phyloP scores from a whole-genome alignment of 768 basidiomycete species.

The Lactifluus piperatus region DNA sequence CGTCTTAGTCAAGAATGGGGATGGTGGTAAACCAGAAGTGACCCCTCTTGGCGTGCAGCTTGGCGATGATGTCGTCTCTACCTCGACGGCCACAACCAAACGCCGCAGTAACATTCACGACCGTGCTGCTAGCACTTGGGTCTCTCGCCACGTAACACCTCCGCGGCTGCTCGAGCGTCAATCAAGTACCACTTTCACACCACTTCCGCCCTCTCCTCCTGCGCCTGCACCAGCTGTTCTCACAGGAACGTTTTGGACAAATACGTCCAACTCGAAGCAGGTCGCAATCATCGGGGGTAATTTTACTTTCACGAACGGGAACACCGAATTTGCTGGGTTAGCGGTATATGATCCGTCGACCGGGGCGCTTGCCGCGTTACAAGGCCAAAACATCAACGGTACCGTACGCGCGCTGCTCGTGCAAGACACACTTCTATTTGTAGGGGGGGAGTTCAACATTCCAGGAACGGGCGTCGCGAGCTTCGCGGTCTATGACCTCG shows the following conservation, averaged over 20 bases:
- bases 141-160: conserved; percentile 36
- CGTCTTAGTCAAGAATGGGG: conserved; percentile 65
- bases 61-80: conserved; percentile 28
- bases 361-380: conserved; percentile 42
- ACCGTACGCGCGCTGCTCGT: conserved; percentile 72
- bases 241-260: conserved; percentile 85
- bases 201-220: conserved; percentile 48
- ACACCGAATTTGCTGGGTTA: conserved; percentile 40
- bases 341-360: conserved; percentile 61
- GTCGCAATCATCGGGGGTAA: conserved; percentile 84
- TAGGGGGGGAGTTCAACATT: conserved; percentile 80
- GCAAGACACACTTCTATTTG: conserved; percentile 56
- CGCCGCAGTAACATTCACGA: conserved; percentile 33
- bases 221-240: conserved; percentile 73
- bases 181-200: conserved; percentile 32
- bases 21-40: conserved; percentile 42
- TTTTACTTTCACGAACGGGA: conserved; percentile 53
- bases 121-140: conserved; percentile 37
- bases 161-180: conserved; percentile 46
- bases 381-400: conserved; percentile 60
- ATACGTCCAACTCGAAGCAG: conserved; percentile 54
- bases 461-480: conserved; percentile 50
- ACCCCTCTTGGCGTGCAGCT: conserved; percentile 55
- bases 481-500: conserved; percentile 75
- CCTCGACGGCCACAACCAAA: conserved; percentile 27